Base-by-base conservation (phyloP, 352 stramenopile genomes). In the Phytophthora boehmeriae region DNA sequence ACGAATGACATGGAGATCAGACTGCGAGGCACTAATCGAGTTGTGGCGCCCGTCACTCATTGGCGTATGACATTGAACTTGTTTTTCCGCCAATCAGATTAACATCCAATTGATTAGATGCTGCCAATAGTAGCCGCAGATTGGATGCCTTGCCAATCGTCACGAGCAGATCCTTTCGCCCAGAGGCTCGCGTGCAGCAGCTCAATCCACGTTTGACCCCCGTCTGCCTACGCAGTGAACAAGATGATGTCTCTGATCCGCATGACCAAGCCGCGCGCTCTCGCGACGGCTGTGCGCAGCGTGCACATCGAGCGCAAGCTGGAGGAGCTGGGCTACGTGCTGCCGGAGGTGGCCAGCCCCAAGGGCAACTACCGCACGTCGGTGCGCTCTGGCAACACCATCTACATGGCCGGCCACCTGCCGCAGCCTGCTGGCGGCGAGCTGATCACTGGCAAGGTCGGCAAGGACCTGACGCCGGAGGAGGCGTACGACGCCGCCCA, bases 291-390 rank as follows among this genome's bases (percentile, higher is more conserved):
- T 30, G 63, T 68, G 52, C 87, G 88, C 63, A 65, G 52, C 67
- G 86, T 96, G 56, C 88, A 96, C 71, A 87, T 90, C 20, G 83
- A 97, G 62, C 73, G 76, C 62, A 86, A 88, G 48, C 72, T 98
- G 39, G 75, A 93, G 70, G 75, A 96, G 56, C 69, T 97, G 45
- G 90, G 91, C 54, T 92, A 96, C 68, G 73, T 62, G 54, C 80
- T 98, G 39, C 92, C 90, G 27, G 71, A 79, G 4, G 82, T 94
- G 41, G 85, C 86, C 32, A 69, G 85, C 53, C 89, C 91, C 54
- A 97, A 98, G 78, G 92, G 90, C 59, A 97, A 95, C 71, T 98
- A 97, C 76, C 85, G 88, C 66, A 92, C 76, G 25, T 85, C 72
- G 35, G 77, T 97, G 60, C 83, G 87, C 54, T 73, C 64, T 25